Conservation (phyloP, 2,329 filamentous ascomycete species). For the Bretziella fagacearum region DNA sequence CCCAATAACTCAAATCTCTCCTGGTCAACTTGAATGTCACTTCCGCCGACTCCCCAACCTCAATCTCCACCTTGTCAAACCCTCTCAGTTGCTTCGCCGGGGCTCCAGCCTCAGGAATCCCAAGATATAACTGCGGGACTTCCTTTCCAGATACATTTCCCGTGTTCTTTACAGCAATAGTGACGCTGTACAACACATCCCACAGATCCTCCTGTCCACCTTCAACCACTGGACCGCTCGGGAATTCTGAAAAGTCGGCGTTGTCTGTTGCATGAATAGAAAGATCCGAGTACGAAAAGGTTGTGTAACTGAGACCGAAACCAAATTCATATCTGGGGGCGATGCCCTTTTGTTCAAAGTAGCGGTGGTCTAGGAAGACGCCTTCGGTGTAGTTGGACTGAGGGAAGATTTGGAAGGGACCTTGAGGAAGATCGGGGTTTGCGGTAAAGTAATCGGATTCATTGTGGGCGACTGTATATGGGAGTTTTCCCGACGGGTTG, state of each 20-base stretch:
- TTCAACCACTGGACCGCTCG: slow-evolving; percentile 24
- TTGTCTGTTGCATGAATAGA: slow-evolving; percentile 20
- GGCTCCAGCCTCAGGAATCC: slow-evolving; percentile 24
- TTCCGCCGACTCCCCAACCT: slow-evolving; percentile 26
- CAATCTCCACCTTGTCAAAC: slow-evolving; percentile 43
- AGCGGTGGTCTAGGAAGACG: slow-evolving; percentile 36
- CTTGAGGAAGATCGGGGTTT: slow-evolving; percentile 32
- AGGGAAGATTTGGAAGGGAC: slow-evolving; percentile 34
- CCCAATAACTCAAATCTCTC: slow-evolving; percentile 51
- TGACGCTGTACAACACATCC: slow-evolving; percentile 27
- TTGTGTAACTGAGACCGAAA: slow-evolving; percentile 39
- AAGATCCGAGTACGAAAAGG: slow-evolving; percentile 31
- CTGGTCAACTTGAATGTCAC: slow-evolving; percentile 39
- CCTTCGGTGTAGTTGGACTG: slow-evolving; percentile 37
- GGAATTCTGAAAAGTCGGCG: slow-evolving; percentile 22
- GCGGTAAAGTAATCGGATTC: slow-evolving; percentile 41
- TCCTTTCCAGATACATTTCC: slow-evolving; percentile 28
- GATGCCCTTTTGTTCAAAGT: slow-evolving; percentile 33
- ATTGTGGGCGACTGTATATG: slow-evolving; percentile 43
- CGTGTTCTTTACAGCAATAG: slow-evolving; percentile 26
- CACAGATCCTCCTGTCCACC: slow-evolving; percentile 32
- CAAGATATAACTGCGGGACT: slow-evolving; percentile 32
- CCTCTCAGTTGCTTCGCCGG: slow-evolving; percentile 46
- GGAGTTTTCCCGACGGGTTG: slow-evolving; percentile 40
- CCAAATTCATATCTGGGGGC: slow-evolving; percentile 38